Conservation (phyloP, 176 grass and related monocot species). For the Oryza meridionalis region DNA sequence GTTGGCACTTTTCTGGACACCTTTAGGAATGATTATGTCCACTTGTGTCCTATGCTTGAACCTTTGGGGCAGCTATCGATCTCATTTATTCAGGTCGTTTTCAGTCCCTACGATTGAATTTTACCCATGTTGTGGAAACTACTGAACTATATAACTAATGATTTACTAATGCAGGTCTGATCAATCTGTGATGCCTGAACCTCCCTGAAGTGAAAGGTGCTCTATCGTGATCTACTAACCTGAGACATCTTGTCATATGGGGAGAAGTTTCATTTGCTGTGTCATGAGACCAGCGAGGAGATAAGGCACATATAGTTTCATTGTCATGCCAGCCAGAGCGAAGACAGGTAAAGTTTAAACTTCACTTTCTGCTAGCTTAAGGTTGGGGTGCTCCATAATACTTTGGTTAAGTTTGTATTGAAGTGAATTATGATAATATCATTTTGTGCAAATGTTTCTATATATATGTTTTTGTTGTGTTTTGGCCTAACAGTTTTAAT, state of each 20-base stretch:
- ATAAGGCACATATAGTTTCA: neutral
- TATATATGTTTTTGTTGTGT: too few species aligned
- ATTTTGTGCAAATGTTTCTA: neutral
- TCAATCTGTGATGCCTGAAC: neutral
- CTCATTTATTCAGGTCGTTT: slow-evolving; percentile 14
- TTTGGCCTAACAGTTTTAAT: neutral
- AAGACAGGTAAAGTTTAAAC: neutral
- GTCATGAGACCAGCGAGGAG: neutral
- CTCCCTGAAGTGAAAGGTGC: neutral
- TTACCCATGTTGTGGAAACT: neutral
- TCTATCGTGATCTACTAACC: neutral
- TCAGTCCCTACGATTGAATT: neutral
- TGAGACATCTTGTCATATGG: neutral
- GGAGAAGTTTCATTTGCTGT: neutral
- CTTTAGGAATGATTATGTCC: slow-evolving; percentile 39
- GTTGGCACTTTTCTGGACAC: slow-evolving; percentile 38
- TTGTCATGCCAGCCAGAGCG: neutral
- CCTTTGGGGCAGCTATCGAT: slow-evolving; percentile 25
- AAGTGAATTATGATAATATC: neutral
- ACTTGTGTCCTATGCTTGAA: neutral
- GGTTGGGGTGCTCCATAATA: neutral
- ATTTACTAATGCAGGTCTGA: neutral
- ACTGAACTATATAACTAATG: neutral
- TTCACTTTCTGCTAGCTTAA: neutral
- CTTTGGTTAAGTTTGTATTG: neutral